Conservation (phyloP, 441 rosid genomes). For the Theobroma grandiflorum region DNA sequence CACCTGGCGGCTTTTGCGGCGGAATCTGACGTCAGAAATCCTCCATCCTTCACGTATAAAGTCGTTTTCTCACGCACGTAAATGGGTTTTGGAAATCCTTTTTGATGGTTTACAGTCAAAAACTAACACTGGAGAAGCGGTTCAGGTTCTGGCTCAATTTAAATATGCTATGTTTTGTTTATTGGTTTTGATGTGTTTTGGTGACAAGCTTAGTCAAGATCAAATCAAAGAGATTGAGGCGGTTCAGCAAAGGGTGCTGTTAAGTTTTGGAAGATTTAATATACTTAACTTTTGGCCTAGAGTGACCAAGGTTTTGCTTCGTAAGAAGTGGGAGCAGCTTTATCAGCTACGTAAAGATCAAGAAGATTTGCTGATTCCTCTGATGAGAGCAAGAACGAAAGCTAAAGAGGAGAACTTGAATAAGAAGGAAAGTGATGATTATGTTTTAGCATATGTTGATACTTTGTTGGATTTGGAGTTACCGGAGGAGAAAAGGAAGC, state of each 20-base stretch:
- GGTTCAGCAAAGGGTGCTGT: slow-evolving; percentile 13
- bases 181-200: slow-evolving; percentile 47
- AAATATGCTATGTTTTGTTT: slow-evolving; percentile 49
- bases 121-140: slow-evolving; percentile 19
- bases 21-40: slow-evolving; percentile 44
- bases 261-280: slow-evolving; percentile 2
- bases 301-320: slow-evolving; percentile 36
- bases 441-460: slow-evolving; percentile 30
- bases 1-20: slow-evolving; percentile 47
- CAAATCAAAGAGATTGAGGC: slow-evolving; percentile 37
- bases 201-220: slow-evolving; percentile 36
- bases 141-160: slow-evolving; percentile 34
- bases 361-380: slow-evolving; percentile 32
- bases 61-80: slow-evolving; percentile 33
- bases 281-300: slow-evolving; percentile 45
- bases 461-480: slow-evolving; percentile 34
- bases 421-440: not conserved
- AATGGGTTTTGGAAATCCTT: slow-evolving; percentile 38
- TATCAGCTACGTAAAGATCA: slow-evolving; percentile 4
- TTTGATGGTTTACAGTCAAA: slow-evolving; percentile 17
- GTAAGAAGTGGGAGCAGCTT: slow-evolving; percentile 41
- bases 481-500: slow-evolving; percentile 33
- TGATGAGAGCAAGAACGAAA: slow-evolving; percentile 41
- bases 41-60: slow-evolving; percentile 42
- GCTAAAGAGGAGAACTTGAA: not conserved